Conservation (phyloP, 2,329 filamentous ascomycete species). For the Endothia cerciana region DNA sequence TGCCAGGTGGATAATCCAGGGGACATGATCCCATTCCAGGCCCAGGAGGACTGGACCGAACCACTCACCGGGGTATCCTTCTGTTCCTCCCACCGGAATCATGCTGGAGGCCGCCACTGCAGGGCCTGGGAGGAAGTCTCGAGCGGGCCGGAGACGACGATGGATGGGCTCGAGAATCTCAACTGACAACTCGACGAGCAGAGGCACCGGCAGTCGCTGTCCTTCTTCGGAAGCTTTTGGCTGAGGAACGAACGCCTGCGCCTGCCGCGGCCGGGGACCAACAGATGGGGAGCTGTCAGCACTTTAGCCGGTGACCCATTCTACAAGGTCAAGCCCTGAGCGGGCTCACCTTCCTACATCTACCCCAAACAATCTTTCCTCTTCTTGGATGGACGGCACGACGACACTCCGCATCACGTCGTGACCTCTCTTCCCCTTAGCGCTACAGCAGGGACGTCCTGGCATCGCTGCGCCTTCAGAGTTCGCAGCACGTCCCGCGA, state of each 20-base stretch:
- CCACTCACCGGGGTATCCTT: too few species aligned
- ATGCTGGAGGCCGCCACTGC: too few species aligned
- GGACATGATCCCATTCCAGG: too few species aligned
- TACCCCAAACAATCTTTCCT: constrained; percentile 4
- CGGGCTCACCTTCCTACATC: background rate
- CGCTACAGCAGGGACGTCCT: background rate
- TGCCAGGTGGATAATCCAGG: too few species aligned
- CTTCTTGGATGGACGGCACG: background rate
- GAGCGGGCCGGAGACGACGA: too few species aligned
- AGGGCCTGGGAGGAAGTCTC: too few species aligned
- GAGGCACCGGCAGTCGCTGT: background rate
- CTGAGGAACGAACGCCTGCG: background rate
- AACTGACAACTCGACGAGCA: background rate
- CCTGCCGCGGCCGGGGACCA: background rate
- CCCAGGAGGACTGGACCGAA: too few species aligned
- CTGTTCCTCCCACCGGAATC: too few species aligned
- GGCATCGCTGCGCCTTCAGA: background rate
- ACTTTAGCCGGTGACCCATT: background rate
- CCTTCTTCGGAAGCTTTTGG: background rate
- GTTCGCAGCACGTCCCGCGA: background rate
- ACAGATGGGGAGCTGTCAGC: background rate
- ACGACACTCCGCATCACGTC: background rate
- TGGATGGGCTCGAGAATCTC: too few species aligned
- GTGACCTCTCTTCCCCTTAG: background rate
- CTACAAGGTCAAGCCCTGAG: background rate